These are phyloP conservation scores for Aspergillus ochraceus DNA, from an alignment of 2,329 filamentous ascomycete genomes.

Conservation along the genomic window DNA sequence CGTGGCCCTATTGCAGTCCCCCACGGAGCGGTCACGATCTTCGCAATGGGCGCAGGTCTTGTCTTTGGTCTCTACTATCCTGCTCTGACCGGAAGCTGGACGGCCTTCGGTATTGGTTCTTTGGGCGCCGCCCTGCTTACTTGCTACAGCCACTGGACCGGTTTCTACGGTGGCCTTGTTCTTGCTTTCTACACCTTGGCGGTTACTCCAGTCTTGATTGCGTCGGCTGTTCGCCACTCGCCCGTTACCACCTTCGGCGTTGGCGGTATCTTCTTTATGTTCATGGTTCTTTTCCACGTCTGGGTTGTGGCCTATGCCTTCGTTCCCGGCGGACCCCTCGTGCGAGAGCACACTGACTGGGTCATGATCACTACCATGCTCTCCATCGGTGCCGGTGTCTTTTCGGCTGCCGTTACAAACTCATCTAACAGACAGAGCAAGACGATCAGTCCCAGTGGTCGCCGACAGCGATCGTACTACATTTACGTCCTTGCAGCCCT, in stretches of 20 bases:
- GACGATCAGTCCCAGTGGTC: slow-evolving; percentile 37
- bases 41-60: slow-evolving; percentile 82
- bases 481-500: slow-evolving; percentile 71
- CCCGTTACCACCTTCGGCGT: slow-evolving; percentile 81
- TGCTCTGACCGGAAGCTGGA: slow-evolving; percentile 72
- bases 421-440: slow-evolving; percentile 47
- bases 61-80: slow-evolving; percentile 74
- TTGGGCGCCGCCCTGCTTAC: slow-evolving; percentile 78
- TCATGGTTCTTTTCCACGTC: slow-evolving; percentile 94
- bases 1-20: slow-evolving; percentile 83
- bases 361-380: slow-evolving; percentile 87
- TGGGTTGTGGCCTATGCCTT: slow-evolving; percentile 99
- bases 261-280: slow-evolving; percentile 88
- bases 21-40: slow-evolving; percentile 84
- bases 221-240: slow-evolving; percentile 71
- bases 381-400: slow-evolving; percentile 79
- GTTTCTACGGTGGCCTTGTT: slow-evolving; percentile 79
- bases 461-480: slow-evolving; percentile 64
- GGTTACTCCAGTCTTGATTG: slow-evolving; percentile 71
- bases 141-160: slow-evolving; percentile 76
- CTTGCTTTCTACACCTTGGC: slow-evolving; percentile 81
- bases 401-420: slow-evolving; percentile 61
- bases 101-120: slow-evolving; percentile 73
- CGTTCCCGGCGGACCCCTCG: slow-evolving; percentile 87
- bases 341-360: slow-evolving; percentile 94